A percentile compares a stretch with the other conserved stretches of the same genome.
These are phyloP conservation scores for Triticum turgidum DNA, from an alignment of 176 grass and related monocot species.

Conservation along the genomic window DNA sequence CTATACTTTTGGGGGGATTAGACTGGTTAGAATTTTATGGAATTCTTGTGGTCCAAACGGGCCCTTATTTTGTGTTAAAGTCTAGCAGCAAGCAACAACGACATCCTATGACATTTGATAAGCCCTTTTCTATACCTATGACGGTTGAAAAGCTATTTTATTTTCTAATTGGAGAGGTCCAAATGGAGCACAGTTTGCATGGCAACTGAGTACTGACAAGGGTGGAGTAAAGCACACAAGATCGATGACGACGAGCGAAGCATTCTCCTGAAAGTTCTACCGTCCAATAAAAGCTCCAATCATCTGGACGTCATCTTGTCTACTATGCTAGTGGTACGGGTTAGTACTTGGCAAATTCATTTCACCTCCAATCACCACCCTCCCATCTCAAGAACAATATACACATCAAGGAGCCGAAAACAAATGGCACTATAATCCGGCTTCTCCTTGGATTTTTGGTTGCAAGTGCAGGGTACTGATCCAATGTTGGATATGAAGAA, in stretches of 20 bases:
- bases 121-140: neutral
- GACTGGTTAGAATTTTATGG: too few relatives aligned
- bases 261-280: neutral
- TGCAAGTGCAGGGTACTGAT: neutral
- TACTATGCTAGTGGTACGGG: neutral
- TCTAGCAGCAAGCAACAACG: neutral
- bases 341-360: neutral
- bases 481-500: neutral
- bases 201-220: slow-evolving; percentile 8
- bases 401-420: neutral
- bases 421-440: neutral
- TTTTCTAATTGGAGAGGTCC: neutral
- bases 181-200: slow-evolving; percentile 1
- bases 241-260: neutral
- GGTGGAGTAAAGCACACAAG: slow-evolving; percentile 8
- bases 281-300: slow-evolving; percentile 9
- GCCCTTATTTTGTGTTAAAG: neutral
- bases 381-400: neutral
- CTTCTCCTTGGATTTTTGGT: slow-evolving; percentile 5
- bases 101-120: neutral
- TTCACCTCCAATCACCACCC: slow-evolving; percentile 4
- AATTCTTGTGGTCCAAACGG: too few relatives aligned
- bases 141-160: neutral
- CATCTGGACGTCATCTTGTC: slow-evolving; percentile 11
- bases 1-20: too few relatives aligned